phyloP scores from a whole-genome alignment of 2,329 filamentous ascomycete species.

The Sclerotiophoma versabilis region DNA sequence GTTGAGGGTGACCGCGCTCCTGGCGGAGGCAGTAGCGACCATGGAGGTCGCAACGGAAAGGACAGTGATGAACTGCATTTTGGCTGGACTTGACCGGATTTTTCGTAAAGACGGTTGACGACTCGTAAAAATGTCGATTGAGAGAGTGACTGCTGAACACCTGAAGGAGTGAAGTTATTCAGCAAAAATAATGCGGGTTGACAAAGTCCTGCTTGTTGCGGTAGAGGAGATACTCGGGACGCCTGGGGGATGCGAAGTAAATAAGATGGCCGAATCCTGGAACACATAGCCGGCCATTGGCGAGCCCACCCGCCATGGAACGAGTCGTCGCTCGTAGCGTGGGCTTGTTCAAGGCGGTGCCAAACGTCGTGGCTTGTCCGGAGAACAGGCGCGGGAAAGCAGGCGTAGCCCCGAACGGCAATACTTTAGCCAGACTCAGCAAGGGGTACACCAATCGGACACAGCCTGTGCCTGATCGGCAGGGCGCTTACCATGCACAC shows the following conservation, averaged over 20 bases:
- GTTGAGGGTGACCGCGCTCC: slow-evolving; percentile 28
- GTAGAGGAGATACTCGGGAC: slow-evolving; percentile 32
- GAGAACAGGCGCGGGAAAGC: slow-evolving; percentile 36
- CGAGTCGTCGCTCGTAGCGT: slow-evolving; percentile 46
- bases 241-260: slow-evolving; percentile 47
- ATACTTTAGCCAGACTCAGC: slow-evolving; percentile 26
- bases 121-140: slow-evolving; percentile 28
- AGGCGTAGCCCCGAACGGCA: slow-evolving; percentile 31
- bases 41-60: slow-evolving; percentile 41
- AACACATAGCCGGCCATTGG: slow-evolving; percentile 37
- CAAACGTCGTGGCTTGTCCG: slow-evolving; percentile 44
- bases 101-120: slow-evolving; percentile 25
- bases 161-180: slow-evolving; percentile 52
- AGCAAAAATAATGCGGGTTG: slow-evolving; percentile 47
- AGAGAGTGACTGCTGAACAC: slow-evolving; percentile 49
- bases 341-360: slow-evolving; percentile 40
- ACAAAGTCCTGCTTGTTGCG: slow-evolving; percentile 49
- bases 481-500: slow-evolving; percentile 27
- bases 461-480: slow-evolving; percentile 43
- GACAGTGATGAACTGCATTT: slow-evolving; percentile 45
- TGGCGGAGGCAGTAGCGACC: slow-evolving; percentile 37
- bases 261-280: slow-evolving; percentile 44
- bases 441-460: slow-evolving; percentile 41
- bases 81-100: slow-evolving; percentile 26
- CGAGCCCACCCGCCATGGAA: slow-evolving; percentile 38